phyloP scores from a whole-genome alignment of 805 yeast species.

The Candida quercuum region DNA sequence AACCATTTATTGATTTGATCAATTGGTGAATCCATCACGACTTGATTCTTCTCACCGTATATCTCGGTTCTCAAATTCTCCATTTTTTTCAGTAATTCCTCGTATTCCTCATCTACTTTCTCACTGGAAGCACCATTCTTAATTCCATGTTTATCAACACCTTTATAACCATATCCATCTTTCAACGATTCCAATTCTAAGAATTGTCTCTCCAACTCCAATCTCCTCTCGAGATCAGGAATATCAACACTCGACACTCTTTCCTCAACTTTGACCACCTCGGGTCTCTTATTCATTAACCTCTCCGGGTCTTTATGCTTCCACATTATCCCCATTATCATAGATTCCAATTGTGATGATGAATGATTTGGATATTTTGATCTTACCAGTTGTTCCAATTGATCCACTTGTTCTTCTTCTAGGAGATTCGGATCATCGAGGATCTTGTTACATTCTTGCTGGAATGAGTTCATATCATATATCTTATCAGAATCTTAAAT shows the following conservation, averaged over 20 bases:
- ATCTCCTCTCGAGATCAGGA: conserved; percentile 22
- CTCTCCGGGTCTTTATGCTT: conserved; percentile 30
- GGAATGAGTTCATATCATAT: conserved; percentile 9
- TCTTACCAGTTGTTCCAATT: conserved; percentile 29
- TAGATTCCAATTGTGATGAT: conserved; percentile 26
- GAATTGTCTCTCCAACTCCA: conserved; percentile 21
- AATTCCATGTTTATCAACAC: too few species aligned
- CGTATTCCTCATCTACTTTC: conserved; percentile 9
- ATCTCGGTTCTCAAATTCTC: conserved; percentile 15
- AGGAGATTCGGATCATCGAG: conserved; percentile 24
- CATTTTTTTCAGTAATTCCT: conserved; percentile 15
- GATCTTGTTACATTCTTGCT: conserved; percentile 25
- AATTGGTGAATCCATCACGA: conserved; percentile 26
- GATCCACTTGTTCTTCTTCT: conserved; percentile 37
- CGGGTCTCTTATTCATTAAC: conserved; percentile 6
- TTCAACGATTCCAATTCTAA: conserved; percentile 12
- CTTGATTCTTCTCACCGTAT: conserved; percentile 9
- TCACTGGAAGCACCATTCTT: too few species aligned
- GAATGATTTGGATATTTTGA: conserved; percentile 12
- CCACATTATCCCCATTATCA: conserved; percentile 36
- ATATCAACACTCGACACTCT: conserved; percentile 16
- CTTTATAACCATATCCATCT: too few species aligned
- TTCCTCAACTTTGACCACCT: conserved; percentile 19
- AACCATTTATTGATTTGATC: conserved; percentile 30
- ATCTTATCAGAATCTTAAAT: background rate